phyloP scores from a whole-genome alignment of 2,329 filamentous ascomycete species.

The Fusarium fujikuroi region DNA sequence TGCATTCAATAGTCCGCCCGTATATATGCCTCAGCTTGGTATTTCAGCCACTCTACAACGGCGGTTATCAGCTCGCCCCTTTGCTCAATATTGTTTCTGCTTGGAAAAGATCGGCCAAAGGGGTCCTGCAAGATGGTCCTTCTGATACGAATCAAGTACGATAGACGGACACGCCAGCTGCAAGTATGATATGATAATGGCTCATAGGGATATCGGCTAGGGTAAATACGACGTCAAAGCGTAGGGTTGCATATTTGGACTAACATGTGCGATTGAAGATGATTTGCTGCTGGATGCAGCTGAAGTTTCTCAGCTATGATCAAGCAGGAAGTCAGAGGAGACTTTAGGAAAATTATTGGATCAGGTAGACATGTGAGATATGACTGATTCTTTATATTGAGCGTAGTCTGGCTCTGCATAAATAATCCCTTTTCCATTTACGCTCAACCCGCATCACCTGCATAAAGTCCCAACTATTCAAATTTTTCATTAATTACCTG shows the following conservation, averaged over 20 bases:
- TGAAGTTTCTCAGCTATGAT: neutral
- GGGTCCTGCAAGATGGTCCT: neutral
- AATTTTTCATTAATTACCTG: no score
- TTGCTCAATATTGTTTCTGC: neutral
- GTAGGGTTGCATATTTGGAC: neutral
- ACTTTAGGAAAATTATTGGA: fast-evolving
- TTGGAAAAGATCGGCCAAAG: neutral
- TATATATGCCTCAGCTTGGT: no score
- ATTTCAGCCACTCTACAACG: neutral
- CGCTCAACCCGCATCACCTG: neutral
- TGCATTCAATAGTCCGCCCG: neutral
- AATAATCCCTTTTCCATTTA: neutral
- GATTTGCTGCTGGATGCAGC: neutral
- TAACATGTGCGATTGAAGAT: fast-evolving
- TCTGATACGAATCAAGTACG: neutral
- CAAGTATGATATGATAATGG: neutral
- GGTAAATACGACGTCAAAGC: neutral
- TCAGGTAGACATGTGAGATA: fast-evolving
- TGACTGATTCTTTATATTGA: neutral
- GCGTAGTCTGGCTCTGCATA: no score
- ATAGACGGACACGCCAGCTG: neutral
- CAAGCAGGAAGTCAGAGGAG: neutral
- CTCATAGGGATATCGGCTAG: neutral
- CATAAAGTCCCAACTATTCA: neutral
- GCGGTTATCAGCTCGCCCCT: neutral